Conservation (phyloP, 768 basidiomycete genomes). For the Serpula lacrymans region DNA sequence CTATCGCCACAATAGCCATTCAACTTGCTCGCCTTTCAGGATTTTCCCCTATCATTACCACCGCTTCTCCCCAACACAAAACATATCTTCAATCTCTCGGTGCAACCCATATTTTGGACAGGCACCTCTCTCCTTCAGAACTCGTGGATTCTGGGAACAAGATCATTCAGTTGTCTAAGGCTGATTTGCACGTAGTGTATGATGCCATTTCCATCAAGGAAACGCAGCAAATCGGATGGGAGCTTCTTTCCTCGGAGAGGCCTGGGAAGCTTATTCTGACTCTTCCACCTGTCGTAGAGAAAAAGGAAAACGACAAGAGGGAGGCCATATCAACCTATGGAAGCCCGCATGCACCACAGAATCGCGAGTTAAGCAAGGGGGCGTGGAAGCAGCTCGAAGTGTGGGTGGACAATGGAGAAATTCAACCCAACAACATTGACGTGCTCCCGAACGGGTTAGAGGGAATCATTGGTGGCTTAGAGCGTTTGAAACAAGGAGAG, state of each 20-base stretch:
- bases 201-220: slow-evolving; percentile 31
- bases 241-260: slow-evolving; percentile 27
- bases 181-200: slow-evolving; percentile 28
- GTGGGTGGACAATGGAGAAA: slow-evolving; percentile 22
- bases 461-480: slow-evolving; percentile 34
- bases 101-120: slow-evolving; percentile 38
- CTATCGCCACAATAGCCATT: too few relatives aligned
- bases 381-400: slow-evolving; percentile 17
- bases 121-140: slow-evolving; percentile 17
- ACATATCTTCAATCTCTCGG: slow-evolving; percentile 33
- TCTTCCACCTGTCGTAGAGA: slow-evolving; percentile 29
- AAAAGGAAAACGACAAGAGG: slow-evolving; percentile 20
- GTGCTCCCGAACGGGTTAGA: slow-evolving; percentile 39
- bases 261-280: slow-evolving; percentile 32
- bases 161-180: slow-evolving; percentile 26
- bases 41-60: slow-evolving; percentile 40
- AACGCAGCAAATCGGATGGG: slow-evolving; percentile 34
- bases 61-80: slow-evolving; percentile 29
- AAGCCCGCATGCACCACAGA: slow-evolving; percentile 16
- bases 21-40: slow-evolving; percentile 40
- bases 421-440: slow-evolving; percentile 40
- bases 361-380: slow-evolving; percentile 13
- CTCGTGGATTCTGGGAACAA: slow-evolving; percentile 21
- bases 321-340: slow-evolving; percentile 30
- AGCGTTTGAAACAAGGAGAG: slow-evolving; percentile 30